phyloP scores from a whole-genome alignment of 495 filamentous ascomycete genomes.

The Penicillium silybi region DNA sequence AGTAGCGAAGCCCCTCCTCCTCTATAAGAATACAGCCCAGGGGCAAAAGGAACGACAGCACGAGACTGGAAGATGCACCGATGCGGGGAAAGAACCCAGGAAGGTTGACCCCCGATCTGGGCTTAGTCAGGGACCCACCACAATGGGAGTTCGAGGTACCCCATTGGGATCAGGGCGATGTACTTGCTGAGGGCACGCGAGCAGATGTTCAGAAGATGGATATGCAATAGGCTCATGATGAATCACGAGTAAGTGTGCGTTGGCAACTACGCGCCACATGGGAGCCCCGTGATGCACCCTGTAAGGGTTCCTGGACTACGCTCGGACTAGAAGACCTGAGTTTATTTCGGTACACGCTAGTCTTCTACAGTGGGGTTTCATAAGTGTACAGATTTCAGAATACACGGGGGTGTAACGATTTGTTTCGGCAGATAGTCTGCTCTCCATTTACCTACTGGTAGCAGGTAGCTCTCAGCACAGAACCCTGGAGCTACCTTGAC shows the following conservation, averaged over 20 bases:
- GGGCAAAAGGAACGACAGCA: conserved; percentile 1
- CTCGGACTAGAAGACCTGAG: neutral
- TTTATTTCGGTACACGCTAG: neutral
- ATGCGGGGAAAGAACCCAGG: conserved; percentile 31
- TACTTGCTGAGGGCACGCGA: neutral
- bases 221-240: neutral
- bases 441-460: neutral
- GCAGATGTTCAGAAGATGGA: neutral
- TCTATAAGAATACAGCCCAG: conserved; percentile 18
- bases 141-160: neutral
- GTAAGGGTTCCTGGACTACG: conserved; percentile 2
- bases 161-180: neutral
- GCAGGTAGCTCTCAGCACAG: neutral
- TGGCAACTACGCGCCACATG: conserved; percentile 11
- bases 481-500: neutral
- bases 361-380: no score
- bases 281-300: conserved; percentile 11
- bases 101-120: no score
- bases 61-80: neutral
- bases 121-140: conserved; percentile 21
- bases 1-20: conserved; percentile 2
- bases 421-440: no score
- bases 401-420: neutral
- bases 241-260: neutral
- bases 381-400: neutral